A percentile compares a stretch with the other conserved stretches of the same genome.
phyloP scores from a whole-genome alignment of 1,284 basidiomycete species.

The Gomphus sp. region DNA sequence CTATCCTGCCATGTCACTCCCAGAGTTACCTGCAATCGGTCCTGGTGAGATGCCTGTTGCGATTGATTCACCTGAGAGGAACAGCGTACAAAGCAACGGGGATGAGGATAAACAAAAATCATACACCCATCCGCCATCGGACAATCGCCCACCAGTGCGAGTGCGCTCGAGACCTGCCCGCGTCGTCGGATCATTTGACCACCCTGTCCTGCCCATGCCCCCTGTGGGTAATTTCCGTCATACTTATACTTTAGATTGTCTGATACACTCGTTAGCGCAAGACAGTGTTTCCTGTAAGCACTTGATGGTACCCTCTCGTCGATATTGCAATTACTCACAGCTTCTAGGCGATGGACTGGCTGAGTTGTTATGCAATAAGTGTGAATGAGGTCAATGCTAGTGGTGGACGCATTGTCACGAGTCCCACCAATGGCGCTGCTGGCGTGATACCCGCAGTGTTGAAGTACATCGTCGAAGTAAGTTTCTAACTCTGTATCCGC shows the following conservation, averaged over 20 bases:
- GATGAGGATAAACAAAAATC: conserved; percentile 2
- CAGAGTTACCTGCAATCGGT: conserved; percentile 33
- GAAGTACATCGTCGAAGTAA: conserved; percentile 79
- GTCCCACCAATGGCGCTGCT: conserved; percentile 82
- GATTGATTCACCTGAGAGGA: conserved; percentile 32
- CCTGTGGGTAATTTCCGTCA: conserved; percentile 39
- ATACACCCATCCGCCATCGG: not conserved
- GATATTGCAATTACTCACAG: not conserved
- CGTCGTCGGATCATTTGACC: conserved; percentile 74
- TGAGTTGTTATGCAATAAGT: conserved; percentile 88
- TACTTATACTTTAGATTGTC: conserved; percentile 6
- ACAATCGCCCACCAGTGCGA: not conserved
- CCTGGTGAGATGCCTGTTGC: conserved; percentile 13
- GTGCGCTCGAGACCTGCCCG: conserved; percentile 30
- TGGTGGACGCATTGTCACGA: conserved; percentile 90
- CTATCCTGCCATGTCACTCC: conserved; percentile 51
- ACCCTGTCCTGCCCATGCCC: conserved; percentile 76
- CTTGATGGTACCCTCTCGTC: not conserved
- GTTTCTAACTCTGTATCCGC: not conserved
- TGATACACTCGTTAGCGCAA: conserved; percentile 43
- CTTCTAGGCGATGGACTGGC: conserved; percentile 67
- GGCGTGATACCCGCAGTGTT: conserved; percentile 90
- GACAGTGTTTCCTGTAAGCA: conserved; percentile 66
- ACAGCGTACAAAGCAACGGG: conserved; percentile 6
- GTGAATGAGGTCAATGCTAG: conserved; percentile 89